phyloP scores from a whole-genome alignment of 2,329 filamentous ascomycete species.

The Pseudocercospora fuligena region DNA sequence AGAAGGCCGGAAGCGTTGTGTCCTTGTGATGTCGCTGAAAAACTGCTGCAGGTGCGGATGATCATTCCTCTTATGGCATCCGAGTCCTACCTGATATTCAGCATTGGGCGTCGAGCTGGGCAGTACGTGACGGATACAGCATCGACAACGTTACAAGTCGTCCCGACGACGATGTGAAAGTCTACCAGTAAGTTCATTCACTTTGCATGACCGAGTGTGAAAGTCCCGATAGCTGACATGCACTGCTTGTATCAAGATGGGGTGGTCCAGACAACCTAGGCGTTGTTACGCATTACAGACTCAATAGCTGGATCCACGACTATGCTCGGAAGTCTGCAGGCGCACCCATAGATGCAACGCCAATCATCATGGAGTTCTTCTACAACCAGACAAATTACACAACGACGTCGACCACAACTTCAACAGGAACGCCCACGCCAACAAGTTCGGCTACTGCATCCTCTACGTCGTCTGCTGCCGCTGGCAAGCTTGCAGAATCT shows the following conservation, averaged over 20 bases:
- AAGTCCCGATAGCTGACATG: not conserved
- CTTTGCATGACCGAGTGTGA: not conserved
- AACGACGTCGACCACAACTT: not conserved
- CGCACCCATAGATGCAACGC: slow-evolving; percentile 34
- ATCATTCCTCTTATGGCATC: slow-evolving; percentile 16
- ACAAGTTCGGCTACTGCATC: not conserved
- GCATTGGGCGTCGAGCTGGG: slow-evolving; percentile 44
- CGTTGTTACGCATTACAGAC: slow-evolving; percentile 44
- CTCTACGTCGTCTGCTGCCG: not conserved
- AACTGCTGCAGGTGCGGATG: slow-evolving; percentile 22
- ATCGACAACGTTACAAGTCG: slow-evolving; percentile 37
- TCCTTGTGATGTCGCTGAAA: no score
- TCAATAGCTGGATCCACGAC: slow-evolving; percentile 41
- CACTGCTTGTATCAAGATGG: slow-evolving; percentile 15
- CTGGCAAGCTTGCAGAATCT: not conserved
- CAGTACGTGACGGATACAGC: slow-evolving; percentile 40
- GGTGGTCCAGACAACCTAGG: slow-evolving; percentile 38
- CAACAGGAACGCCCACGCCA: not conserved
- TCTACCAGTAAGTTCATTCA: slow-evolving; percentile 12
- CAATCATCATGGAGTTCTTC: slow-evolving; percentile 38
- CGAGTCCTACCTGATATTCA: slow-evolving; percentile 28
- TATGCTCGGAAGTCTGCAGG: slow-evolving; percentile 32
- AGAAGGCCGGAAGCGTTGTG: no score
- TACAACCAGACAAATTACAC: slow-evolving; percentile 33
- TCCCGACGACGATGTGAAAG: slow-evolving; percentile 19